Evolutionary conservation across 768 basidiomycete species (phyloP).

Genomic region (Collybia mongolica): DNA sequence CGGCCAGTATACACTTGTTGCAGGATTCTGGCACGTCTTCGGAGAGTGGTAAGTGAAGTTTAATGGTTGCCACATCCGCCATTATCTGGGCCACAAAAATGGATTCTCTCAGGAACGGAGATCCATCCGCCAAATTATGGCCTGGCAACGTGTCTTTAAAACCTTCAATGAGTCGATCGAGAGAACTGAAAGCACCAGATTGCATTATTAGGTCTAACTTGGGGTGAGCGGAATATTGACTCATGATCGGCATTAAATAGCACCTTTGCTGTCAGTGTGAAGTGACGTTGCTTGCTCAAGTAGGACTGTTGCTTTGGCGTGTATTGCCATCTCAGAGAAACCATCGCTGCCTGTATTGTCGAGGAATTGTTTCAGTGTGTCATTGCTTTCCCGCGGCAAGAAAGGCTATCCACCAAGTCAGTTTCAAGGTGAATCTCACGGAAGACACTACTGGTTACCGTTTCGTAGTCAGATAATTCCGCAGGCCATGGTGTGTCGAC

Average conservation of each 20-base stretch:
- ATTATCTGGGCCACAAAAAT: not conserved
- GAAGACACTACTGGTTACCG: not conserved
- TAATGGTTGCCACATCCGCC: not conserved
- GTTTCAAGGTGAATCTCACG: not conserved
- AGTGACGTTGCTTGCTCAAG: not conserved
- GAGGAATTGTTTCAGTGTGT: not conserved
- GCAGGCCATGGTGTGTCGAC: slow-evolving; percentile 13
- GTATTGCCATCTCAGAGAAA: not conserved
- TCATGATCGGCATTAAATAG: not conserved
- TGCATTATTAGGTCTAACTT: not conserved
- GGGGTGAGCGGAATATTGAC: not conserved
- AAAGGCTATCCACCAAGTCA: not conserved
- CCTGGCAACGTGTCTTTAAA: not conserved
- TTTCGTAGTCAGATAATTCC: slow-evolving; percentile 4
- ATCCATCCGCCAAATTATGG: too few species aligned
- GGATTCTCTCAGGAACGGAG: too few species aligned
- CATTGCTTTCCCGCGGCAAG: not conserved
- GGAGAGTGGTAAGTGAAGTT: slow-evolving; percentile 1
- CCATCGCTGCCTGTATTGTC: not conserved
- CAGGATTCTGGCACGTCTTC: not conserved
- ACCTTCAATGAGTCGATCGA: not conserved
- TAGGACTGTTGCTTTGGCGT: not conserved
- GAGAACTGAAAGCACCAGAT: not conserved
- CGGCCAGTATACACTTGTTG: not conserved
- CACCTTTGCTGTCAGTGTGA: not conserved